phyloP scores from a whole-genome alignment of 805 yeast genomes.

The Diddensiella caesifluorescens region DNA sequence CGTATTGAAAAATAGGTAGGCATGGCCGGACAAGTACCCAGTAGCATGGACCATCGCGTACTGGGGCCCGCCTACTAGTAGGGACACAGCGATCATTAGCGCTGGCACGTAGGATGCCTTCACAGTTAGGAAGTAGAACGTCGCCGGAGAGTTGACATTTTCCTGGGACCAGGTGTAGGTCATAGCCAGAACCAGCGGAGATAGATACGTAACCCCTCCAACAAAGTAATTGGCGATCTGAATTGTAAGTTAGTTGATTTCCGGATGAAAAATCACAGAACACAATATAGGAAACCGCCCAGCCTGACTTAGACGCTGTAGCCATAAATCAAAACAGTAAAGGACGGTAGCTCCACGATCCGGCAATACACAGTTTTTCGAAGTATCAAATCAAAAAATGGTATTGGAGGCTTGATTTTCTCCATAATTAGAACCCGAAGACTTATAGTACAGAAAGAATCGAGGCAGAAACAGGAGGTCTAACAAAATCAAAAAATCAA shows the following conservation, averaged over 20 bases:
- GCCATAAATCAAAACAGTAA: slow-evolving; percentile 6
- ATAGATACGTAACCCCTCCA: slow-evolving; percentile 24
- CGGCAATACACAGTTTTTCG: slow-evolving; percentile 11
- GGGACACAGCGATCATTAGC: slow-evolving; percentile 27
- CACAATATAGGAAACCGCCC: slow-evolving; percentile 11
- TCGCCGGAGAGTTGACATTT: slow-evolving; percentile 26
- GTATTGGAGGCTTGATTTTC: slow-evolving; percentile 28
- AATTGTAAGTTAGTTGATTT: not conserved
- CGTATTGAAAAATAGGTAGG: slow-evolving; percentile 29
- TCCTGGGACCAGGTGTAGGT: slow-evolving; percentile 38
- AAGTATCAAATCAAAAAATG: slow-evolving; percentile 23
- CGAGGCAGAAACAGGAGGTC: slow-evolving; percentile 34
- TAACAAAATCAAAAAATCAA: not conserved
- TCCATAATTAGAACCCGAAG: slow-evolving; percentile 33
- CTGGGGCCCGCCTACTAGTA: slow-evolving; percentile 27
- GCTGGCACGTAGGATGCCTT: slow-evolving; percentile 32
- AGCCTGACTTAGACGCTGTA: not conserved
- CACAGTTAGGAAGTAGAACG: slow-evolving; percentile 29
- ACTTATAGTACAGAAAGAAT: slow-evolving; percentile 26
- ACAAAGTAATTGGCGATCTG: slow-evolving; percentile 15
- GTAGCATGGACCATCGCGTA: slow-evolving; percentile 24
- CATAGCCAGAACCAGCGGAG: slow-evolving; percentile 31
- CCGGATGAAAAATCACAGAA: not conserved
- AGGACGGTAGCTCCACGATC: slow-evolving; percentile 22
- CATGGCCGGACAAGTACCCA: slow-evolving; percentile 33